Conservation (phyloP, 306 rosid genomes). For the Prunus padus region DNA sequence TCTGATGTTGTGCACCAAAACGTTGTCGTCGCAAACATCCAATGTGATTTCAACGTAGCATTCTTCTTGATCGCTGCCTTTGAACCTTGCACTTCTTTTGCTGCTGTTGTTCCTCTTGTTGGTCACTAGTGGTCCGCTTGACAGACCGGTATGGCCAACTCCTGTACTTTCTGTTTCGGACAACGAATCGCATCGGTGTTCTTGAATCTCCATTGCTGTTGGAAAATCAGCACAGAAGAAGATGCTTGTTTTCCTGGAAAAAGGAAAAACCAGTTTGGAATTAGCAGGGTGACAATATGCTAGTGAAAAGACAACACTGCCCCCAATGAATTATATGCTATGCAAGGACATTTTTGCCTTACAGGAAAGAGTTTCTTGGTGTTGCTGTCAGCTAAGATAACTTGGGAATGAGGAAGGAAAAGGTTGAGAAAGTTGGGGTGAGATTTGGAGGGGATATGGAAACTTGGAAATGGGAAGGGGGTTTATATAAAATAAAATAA, state of each 20-base stretch:
- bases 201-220: conserved; percentile 64
- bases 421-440: no score
- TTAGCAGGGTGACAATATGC: neutral
- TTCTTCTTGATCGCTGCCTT: conserved; percentile 43
- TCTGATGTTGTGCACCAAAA: conserved; percentile 61
- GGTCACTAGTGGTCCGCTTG: conserved; percentile 56
- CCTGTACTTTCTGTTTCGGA: conserved; percentile 57
- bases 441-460: no score
- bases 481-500: no score
- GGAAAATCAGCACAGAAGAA: neutral
- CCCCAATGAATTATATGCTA: no score
- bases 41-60: conserved; percentile 75
- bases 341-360: no score
- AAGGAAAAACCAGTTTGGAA: neutral
- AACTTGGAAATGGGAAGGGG: no score
- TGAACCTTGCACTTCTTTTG: conserved; percentile 54
- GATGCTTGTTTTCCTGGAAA: neutral
- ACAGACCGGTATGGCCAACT: conserved; percentile 65
- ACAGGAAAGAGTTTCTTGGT: no score
- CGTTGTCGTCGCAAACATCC: conserved; percentile 65
- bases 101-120: conserved; percentile 38
- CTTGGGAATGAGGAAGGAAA: no score
- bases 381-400: no score
- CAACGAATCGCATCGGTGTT: conserved; percentile 39
- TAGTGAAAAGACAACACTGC: no score